Conservation (phyloP, 1,139 yeast species). For the Taphrina communis region DNA sequence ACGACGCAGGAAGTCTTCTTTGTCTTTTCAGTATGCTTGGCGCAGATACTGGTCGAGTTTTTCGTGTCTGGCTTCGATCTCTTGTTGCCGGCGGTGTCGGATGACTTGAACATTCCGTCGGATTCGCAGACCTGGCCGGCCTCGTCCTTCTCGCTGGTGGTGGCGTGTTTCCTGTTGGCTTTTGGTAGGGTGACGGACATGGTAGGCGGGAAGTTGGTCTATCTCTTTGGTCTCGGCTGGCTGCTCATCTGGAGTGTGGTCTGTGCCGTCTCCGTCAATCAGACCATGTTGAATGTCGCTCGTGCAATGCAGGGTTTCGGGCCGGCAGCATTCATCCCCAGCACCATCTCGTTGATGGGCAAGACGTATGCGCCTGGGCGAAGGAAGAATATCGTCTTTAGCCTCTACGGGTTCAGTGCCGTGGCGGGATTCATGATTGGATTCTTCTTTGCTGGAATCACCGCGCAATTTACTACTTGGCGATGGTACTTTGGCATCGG, state of each 20-base stretch:
- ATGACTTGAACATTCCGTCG: constrained; percentile 3
- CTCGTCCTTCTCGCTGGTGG: constrained; percentile 26
- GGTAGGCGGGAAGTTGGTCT: constrained; percentile 28
- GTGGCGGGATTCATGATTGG: constrained; percentile 29
- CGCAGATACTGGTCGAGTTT: constrained; percentile 19
- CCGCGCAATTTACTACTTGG: constrained; percentile 29
- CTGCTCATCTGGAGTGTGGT: constrained; percentile 23
- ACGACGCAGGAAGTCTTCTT: constrained; percentile 32
- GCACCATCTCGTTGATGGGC: constrained; percentile 27
- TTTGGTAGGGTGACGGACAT: constrained; percentile 34
- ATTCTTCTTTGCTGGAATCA: constrained; percentile 23
- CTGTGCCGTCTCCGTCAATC: constrained; percentile 18
- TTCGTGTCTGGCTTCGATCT: constrained; percentile 22
- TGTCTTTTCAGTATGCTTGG: constrained; percentile 25
- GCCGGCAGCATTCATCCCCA: constrained; percentile 32
- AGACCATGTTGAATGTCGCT: constrained; percentile 22
- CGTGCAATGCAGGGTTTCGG: constrained; percentile 37
- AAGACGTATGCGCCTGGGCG: constrained; percentile 29
- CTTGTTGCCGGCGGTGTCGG: constrained; percentile 17
- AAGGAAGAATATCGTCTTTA: constrained; percentile 33
- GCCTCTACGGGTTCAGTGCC: constrained; percentile 30
- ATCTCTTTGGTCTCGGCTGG: constrained; percentile 28
- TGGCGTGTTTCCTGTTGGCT: constrained; percentile 28
- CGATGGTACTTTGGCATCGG: constrained; percentile 34
- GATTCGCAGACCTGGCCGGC: constrained; percentile 31